Percentiles rank a stretch among this genome's conserved stretches.
These are phyloP conservation scores for Tricholoma sp. DNA, from an alignment of 768 basidiomycete species.

Conservation along the genomic window DNA sequence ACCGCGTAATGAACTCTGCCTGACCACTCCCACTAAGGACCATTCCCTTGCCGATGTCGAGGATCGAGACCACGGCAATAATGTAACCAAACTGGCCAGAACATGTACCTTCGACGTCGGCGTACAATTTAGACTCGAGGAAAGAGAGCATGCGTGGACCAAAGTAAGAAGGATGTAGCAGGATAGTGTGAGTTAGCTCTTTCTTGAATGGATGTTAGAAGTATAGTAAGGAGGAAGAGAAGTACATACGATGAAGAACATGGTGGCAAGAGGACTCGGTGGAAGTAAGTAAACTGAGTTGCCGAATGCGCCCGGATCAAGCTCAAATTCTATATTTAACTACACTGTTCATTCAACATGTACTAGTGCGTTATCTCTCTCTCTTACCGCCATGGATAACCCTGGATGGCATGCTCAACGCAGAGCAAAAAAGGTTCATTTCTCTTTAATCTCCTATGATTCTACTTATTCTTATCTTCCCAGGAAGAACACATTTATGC, in stretches of 20 bases:
- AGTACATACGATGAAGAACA: conserved; percentile 70
- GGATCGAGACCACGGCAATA: conserved; percentile 85
- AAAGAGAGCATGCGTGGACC: conserved; percentile 93
- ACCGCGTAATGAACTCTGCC: conserved; percentile 92
- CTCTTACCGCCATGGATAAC: conserved; percentile 55
- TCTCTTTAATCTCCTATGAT: conserved; percentile 1
- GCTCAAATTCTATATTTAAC: too few relatives aligned
- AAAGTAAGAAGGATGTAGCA: conserved; percentile 97
- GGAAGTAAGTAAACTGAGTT: too few relatives aligned
- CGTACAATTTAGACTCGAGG: conserved; percentile 88
- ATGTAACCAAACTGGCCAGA: conserved; percentile 94
- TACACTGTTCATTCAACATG: background rate
- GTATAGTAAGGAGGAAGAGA: background rate
- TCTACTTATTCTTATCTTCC: conserved; percentile 1
- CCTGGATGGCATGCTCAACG: conserved; percentile 72
- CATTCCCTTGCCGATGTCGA: conserved; percentile 91
- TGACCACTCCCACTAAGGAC: conserved; percentile 89
- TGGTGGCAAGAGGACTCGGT: conserved; percentile 18
- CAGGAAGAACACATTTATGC: conserved; percentile 30
- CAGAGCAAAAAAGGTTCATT: conserved; percentile 50
- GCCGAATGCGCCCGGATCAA: too few relatives aligned
- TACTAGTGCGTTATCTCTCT: background rate
- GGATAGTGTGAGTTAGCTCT: conserved; percentile 95
- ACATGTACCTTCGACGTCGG: conserved; percentile 97
- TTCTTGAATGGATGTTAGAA: conserved; percentile 48